Conservation (phyloP, 2,329 filamentous ascomycete species). For the Phialophora chinensis region DNA sequence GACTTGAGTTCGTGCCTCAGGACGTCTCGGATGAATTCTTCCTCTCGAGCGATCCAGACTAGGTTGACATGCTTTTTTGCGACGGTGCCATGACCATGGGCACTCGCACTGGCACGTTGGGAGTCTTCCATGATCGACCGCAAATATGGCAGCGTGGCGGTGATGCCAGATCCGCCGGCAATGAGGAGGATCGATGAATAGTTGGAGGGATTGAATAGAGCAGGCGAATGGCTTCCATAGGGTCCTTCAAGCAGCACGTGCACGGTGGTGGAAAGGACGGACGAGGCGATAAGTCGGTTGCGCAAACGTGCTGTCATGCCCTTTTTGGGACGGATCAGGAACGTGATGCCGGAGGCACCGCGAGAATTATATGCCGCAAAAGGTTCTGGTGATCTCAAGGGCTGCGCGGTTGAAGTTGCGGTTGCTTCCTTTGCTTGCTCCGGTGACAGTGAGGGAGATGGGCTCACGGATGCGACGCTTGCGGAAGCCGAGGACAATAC, state of each 20-base stretch:
- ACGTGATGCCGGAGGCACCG: not conserved
- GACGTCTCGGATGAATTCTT: not conserved
- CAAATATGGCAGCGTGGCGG: conserved; percentile 1
- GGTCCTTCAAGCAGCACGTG: conserved; percentile 1
- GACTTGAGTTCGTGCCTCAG: not conserved
- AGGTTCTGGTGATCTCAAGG: not conserved
- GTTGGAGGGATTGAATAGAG: not conserved
- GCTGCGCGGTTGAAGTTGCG: not conserved
- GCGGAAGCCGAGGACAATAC: too few relatives aligned
- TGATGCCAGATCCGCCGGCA: not conserved
- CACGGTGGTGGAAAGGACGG: not conserved
- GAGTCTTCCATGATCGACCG: not conserved
- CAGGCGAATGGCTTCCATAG: not conserved
- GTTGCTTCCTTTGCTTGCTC: not conserved
- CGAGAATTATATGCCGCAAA: not conserved
- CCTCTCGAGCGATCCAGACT: conserved; percentile 1
- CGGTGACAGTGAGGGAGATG: not conserved
- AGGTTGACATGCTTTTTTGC: not conserved
- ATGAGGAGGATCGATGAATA: not conserved
- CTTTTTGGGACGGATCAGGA: not conserved
- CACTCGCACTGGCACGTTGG: not conserved
- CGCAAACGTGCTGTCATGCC: conserved; percentile 1
- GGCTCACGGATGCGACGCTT: not conserved
- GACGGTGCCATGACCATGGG: not conserved
- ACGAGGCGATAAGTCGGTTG: not conserved